These are phyloP conservation scores for Fusarium torulosum DNA, from an alignment of 2,329 filamentous ascomycete genomes.

Conservation along the genomic window DNA sequence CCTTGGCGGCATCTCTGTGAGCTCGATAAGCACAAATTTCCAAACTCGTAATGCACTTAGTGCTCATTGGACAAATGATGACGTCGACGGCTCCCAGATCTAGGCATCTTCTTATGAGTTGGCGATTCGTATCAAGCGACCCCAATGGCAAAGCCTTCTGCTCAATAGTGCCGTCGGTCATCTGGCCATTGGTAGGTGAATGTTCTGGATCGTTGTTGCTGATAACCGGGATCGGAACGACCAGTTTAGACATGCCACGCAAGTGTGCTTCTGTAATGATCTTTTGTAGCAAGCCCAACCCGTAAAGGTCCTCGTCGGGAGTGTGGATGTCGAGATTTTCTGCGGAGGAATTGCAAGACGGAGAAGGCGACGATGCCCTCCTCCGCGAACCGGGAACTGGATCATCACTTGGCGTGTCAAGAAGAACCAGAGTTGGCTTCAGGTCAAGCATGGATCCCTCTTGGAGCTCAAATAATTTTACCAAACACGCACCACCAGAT, in stretches of 20 bases:
- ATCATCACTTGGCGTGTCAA: conserved; percentile 68
- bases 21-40: conserved; percentile 87
- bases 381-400: conserved; percentile 53
- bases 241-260: conserved; percentile 67
- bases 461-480: conserved; percentile 65
- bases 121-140: conserved; percentile 51
- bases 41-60: conserved; percentile 79
- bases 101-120: conserved; percentile 76
- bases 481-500: conserved; percentile 65
- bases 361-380: conserved; percentile 59
- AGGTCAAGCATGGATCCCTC: conserved; percentile 65
- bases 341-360: conserved; percentile 55
- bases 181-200: conserved; percentile 49
- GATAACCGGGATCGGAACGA: conserved; percentile 69
- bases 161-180: conserved; percentile 57
- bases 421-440: conserved; percentile 68
- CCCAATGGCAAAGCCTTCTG: conserved; percentile 46
- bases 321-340: conserved; percentile 57
- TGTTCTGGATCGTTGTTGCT: conserved; percentile 53
- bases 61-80: conserved; percentile 81
- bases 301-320: conserved; percentile 65
- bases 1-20: conserved; percentile 79
- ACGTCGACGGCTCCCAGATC: conserved; percentile 91
- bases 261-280: conserved; percentile 70
- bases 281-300: conserved; percentile 66